These are phyloP conservation scores for Globisporangium mamillatum DNA, from an alignment of 352 stramenopile species.

Conservation along the genomic window DNA sequence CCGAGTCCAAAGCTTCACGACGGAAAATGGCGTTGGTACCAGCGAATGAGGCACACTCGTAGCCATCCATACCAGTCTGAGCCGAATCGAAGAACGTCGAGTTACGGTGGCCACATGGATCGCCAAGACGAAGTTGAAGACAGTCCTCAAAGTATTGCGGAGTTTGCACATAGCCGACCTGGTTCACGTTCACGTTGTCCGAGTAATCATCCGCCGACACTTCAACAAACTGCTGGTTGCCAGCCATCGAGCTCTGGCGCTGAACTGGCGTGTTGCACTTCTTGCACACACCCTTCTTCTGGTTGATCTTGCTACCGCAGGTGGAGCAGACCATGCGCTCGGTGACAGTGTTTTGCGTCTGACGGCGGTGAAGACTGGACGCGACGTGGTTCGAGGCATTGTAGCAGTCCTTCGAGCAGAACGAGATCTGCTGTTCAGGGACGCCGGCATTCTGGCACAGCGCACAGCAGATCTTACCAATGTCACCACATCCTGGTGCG, in stretches of 20 bases:
- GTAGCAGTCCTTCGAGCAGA: constrained; percentile 86
- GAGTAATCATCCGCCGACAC: constrained; percentile 63
- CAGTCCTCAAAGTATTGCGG: constrained; percentile 76
- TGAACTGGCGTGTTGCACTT: constrained; percentile 37
- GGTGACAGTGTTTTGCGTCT: constrained; percentile 64
- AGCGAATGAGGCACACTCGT: constrained; percentile 69
- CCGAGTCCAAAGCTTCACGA: constrained; percentile 65
- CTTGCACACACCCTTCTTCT: constrained; percentile 59
- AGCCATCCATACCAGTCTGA: constrained; percentile 73
- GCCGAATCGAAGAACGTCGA: constrained; percentile 70
- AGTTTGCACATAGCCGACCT: constrained; percentile 73
- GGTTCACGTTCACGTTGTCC: constrained; percentile 66
- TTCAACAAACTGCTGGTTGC: constrained; percentile 39
- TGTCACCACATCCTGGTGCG: constrained; percentile 48
- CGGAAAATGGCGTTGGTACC: constrained; percentile 79
- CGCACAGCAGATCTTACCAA: constrained; percentile 82
- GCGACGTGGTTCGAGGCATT: constrained; percentile 62
- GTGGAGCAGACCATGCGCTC: constrained; percentile 60
- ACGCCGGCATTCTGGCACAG: constrained; percentile 85
- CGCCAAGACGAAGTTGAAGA: constrained; percentile 55
- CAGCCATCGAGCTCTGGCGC: constrained; percentile 13
- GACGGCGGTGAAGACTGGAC: constrained; percentile 61
- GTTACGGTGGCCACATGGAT: constrained; percentile 67
- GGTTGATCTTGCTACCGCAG: constrained; percentile 66
- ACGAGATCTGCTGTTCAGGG: constrained; percentile 80